Evolutionary conservation across 2,329 filamentous ascomycete species (phyloP), one percentile per base, ranked within the genome.

Genomic region (Curvularia spicifera): DNA sequence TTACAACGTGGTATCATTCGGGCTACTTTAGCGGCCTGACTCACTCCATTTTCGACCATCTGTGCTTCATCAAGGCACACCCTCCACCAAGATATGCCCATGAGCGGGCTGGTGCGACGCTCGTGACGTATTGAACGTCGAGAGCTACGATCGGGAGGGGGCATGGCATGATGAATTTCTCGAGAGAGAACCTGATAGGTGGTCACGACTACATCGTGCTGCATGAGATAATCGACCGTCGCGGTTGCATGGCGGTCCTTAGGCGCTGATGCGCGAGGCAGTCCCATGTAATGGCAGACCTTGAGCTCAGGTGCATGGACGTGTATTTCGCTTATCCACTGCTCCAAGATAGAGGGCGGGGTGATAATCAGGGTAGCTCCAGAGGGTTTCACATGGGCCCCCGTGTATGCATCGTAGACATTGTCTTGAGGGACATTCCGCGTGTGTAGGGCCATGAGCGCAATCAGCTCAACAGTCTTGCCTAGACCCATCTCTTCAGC

Each of bases 11-110:
- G 93, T 60, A 99, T 89, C 26, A 89, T 80, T 40, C 88, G 86
- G 35, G 93, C 93, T 13, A 97, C 87, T 46, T 84, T 86, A 1
- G 95, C 93, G 28, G 94, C 91, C 66, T 91, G 89, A 67, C 87
- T 93, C 4, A 96, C 88, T 33, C 93, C 92, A 64, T 87, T 94
- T 73, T 98, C 94, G 42, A 98, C 88, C 90, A 97, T 96, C 71
- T 99, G 95, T 0, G 94, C 80, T 89, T 93, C 86, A 65, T 88
- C 86, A 26, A 88, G 79, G 67, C 84, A 87, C 1, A 96, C 86
- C 42, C 94, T 85, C 92, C 93, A 97, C 93, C 92, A 98, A 1
- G 84, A 87, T 18, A 97, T 86, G 65, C 90, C 85, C 9, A 93
- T 87, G 6, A 98, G 81, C 0, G 93, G 93, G 4, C 91, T 95